phyloP scores from a whole-genome alignment of 768 basidiomycete species.

The Jaapia argillacea region DNA sequence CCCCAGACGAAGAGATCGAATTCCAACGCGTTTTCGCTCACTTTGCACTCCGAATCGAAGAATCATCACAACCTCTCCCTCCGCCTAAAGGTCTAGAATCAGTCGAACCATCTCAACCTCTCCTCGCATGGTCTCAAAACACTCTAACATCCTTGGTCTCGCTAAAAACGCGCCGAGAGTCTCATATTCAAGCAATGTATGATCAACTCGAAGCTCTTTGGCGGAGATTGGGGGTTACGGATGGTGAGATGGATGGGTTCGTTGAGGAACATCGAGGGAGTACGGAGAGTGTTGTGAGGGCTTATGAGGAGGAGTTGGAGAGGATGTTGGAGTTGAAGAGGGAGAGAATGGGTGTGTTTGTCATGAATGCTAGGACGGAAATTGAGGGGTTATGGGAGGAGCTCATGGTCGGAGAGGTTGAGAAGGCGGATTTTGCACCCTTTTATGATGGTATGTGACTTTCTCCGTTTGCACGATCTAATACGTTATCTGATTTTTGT shows the following conservation, averaged over 20 bases:
- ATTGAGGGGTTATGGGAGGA: slow-evolving; percentile 79
- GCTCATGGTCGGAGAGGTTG: slow-evolving; percentile 77
- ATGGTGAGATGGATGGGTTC: slow-evolving; percentile 83
- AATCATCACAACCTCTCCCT: slow-evolving; percentile 36
- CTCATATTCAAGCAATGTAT: slow-evolving; percentile 87
- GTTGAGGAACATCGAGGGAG: slow-evolving; percentile 80
- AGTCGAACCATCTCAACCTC: slow-evolving; percentile 66
- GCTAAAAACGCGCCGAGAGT: slow-evolving; percentile 64
- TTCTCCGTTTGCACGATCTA: slow-evolving; percentile 1
- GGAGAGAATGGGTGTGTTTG: slow-evolving; percentile 79
- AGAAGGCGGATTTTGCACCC: slow-evolving; percentile 70
- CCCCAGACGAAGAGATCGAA: slow-evolving; percentile 24
- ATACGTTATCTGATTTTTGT: slow-evolving; percentile 2
- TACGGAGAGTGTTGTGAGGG: slow-evolving; percentile 62
- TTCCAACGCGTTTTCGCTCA: slow-evolving; percentile 51
- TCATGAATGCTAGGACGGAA: slow-evolving; percentile 72
- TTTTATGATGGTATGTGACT: slow-evolving; percentile 64
- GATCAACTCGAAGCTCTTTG: slow-evolving; percentile 89
- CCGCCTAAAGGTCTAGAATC: slow-evolving; percentile 53
- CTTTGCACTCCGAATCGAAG: slow-evolving; percentile 56
- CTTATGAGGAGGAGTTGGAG: slow-evolving; percentile 86
- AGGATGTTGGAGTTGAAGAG: slow-evolving; percentile 85
- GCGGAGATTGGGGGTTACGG: slow-evolving; percentile 73
- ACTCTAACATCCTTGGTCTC: slow-evolving; percentile 55
- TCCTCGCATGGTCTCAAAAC: slow-evolving; percentile 63